These are phyloP conservation scores for grape (Vitis vinifera) DNA, from an alignment of 164 flowering plant genomes.

Conservation along the genomic window ASM3070453v1 NC_081813.1:560501-561000, in stretches of 20 bases:
- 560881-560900: background rate
- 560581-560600: background rate
- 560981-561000: too few species aligned
- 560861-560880: constrained; percentile 46
- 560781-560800: constrained; percentile 77
- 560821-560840: constrained; percentile 85
- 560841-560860: constrained; percentile 82
- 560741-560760: constrained; percentile 71
- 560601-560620: background rate
- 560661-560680: constrained; percentile 70
- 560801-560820: constrained; percentile 72
- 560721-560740: constrained; percentile 81
- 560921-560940: too few species aligned
- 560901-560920: too few species aligned
- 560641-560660: constrained; percentile 9
- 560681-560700: constrained; percentile 88
- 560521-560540: background rate
- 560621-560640: constrained; percentile 5
- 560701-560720: constrained; percentile 83
- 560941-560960: too few species aligned
- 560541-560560: background rate
- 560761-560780: constrained; percentile 79
- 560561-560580: background rate
- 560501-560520: too few species aligned
- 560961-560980: too few species aligned